phyloP scores from a whole-genome alignment of 306 rosid genomes.

The Hippophae gyantsensis region DNA sequence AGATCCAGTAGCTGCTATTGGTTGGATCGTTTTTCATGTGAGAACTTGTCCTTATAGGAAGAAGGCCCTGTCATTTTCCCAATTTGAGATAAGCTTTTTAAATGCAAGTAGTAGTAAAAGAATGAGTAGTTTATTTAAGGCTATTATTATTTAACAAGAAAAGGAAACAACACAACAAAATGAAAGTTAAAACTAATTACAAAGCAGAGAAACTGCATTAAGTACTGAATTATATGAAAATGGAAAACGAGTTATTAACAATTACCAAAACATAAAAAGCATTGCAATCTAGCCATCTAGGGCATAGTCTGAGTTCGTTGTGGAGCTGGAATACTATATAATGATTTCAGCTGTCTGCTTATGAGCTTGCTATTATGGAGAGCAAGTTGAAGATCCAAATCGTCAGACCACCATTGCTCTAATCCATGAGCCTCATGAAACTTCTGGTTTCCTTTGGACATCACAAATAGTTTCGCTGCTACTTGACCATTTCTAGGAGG shows the following conservation, averaged over 20 bases:
- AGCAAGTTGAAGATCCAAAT: slow-evolving; percentile 68
- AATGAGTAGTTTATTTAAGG: too few species aligned
- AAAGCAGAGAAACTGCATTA: not conserved
- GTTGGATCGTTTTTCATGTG: too few species aligned
- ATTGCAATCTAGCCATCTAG: too few species aligned
- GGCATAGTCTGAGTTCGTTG: slow-evolving; percentile 22
- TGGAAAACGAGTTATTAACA: not conserved
- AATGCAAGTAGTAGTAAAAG: too few species aligned
- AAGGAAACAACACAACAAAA: too few species aligned
- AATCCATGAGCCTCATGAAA: slow-evolving; percentile 91
- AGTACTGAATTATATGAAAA: too few species aligned
- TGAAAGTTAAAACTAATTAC: not conserved
- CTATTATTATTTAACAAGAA: too few species aligned
- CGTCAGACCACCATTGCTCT: slow-evolving; percentile 98
- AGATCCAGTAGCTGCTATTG: too few species aligned
- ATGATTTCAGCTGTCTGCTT: slow-evolving; percentile 72
- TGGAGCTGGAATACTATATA: slow-evolving; percentile 42
- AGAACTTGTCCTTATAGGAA: too few species aligned
- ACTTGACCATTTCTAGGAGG: slow-evolving; percentile 33
- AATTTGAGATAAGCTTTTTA: too few species aligned
- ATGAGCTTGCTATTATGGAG: slow-evolving; percentile 71
- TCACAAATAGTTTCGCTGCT: slow-evolving; percentile 75
- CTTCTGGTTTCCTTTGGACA: slow-evolving; percentile 80
- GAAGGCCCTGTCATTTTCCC: too few species aligned
- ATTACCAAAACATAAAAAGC: too few species aligned